phyloP scores from a whole-genome alignment of 192 early-diverging fungal species.

The Entomortierella beljakovae region DNA sequence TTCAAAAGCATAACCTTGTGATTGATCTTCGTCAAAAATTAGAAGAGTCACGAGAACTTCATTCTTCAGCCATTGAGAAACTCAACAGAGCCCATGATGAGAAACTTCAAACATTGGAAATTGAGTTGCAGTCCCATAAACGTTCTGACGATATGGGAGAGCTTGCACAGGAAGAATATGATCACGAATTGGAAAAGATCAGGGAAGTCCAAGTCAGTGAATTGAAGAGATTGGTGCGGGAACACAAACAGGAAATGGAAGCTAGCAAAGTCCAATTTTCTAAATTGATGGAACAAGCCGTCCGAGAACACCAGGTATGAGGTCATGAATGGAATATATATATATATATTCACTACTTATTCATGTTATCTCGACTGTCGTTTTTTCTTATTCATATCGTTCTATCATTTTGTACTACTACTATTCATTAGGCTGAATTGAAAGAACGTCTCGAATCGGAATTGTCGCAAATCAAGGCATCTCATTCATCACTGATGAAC shows the following conservation, averaged over 20 bases:
- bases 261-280: neutral
- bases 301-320: slow-evolving; percentile 27
- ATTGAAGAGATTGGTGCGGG: neutral
- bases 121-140: slow-evolving; percentile 29
- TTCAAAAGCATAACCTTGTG: slow-evolving; percentile 12
- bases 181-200: slow-evolving; percentile 23
- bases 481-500: slow-evolving; percentile 16
- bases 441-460: slow-evolving; percentile 28
- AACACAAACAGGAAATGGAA: slow-evolving; percentile 22
- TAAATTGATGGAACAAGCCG: slow-evolving; percentile 4
- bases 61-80: slow-evolving; percentile 27
- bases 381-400: too few relatives aligned
- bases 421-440: slow-evolving; percentile 21
- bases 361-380: neutral
- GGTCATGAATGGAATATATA: too few relatives aligned
- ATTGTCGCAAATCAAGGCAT: slow-evolving; percentile 27
- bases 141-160: neutral
- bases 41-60: slow-evolving; percentile 11
- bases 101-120: slow-evolving; percentile 25
- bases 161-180: slow-evolving; percentile 6
- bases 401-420: too few relatives aligned
- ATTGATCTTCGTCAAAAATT: slow-evolving; percentile 16
- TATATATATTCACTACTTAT: too few relatives aligned
- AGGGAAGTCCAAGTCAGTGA: slow-evolving; percentile 12
- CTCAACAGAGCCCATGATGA: slow-evolving; percentile 48